Evolutionary conservation across 177 flowering plant genomes (phyloP).

Genomic region (Vitis hybrid): DNA sequence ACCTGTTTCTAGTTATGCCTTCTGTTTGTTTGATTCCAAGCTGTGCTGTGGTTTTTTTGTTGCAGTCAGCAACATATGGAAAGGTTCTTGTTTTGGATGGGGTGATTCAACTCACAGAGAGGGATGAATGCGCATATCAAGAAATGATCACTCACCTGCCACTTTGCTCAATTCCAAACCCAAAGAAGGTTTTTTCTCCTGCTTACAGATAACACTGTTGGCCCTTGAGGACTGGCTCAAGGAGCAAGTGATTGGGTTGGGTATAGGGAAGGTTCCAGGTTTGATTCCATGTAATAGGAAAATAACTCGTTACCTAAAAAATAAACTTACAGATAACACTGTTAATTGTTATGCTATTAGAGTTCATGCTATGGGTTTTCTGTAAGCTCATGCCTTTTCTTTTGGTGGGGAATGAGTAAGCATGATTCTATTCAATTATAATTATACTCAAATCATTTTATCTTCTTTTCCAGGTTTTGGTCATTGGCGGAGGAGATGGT

Average conservation of each 20-base stretch:
- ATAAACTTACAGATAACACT: too few species aligned
- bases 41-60: conserved; percentile 1
- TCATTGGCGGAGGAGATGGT: conserved; percentile 98
- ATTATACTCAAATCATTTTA: conserved; percentile 2
- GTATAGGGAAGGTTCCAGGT: too few species aligned
- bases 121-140: conserved; percentile 99
- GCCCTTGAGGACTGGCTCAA: too few species aligned
- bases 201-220: too few species aligned
- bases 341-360: too few species aligned
- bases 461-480: conserved; percentile 61
- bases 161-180: conserved; percentile 93
- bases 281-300: too few species aligned
- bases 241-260: too few species aligned
- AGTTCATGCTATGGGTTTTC: too few species aligned
- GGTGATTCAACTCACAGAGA: conserved; percentile 96
- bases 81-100: conserved; percentile 99
- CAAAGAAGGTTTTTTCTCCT: conserved; percentile 66
- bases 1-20: not conserved
- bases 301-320: too few species aligned
- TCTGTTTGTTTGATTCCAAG: not conserved
- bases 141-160: conserved; percentile 99
- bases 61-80: conserved; percentile 94
- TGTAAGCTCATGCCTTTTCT: not conserved
- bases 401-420: not conserved
- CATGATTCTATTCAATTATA: not conserved